Conservation (phyloP, 164 flowering plant species). For the Macadamia tetraphylla region DNA sequence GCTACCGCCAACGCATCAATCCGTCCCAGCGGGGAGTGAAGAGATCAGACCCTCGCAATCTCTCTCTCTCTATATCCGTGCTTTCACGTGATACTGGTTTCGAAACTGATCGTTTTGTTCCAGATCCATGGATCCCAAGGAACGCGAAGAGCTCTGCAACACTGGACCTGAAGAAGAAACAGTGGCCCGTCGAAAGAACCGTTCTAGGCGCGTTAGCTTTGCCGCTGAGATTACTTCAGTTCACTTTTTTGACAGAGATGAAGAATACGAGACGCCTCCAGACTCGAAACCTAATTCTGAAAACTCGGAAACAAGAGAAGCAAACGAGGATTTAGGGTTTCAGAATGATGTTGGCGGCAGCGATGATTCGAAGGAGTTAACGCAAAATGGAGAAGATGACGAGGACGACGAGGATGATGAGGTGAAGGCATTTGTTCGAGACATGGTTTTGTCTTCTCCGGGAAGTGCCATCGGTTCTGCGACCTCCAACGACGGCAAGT, state of each 20-base stretch:
- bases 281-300: constrained; percentile 22
- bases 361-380: constrained; percentile 31
- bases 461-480: constrained; percentile 52
- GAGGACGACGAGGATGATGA: constrained; percentile 30
- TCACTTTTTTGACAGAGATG: constrained; percentile 79
- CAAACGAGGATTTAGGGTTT: constrained; percentile 20
- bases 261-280: constrained; percentile 59
- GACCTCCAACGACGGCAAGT: constrained; percentile 60
- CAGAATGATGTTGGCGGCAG: constrained; percentile 21
- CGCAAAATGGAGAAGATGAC: constrained; percentile 18
- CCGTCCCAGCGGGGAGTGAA: no score
- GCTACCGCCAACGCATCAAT: no score
- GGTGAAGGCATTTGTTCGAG: constrained; percentile 43
- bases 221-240: constrained; percentile 91
- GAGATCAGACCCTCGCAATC: no score
- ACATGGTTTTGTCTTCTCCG: constrained; percentile 48
- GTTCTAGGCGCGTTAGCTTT: constrained; percentile 83
- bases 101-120: not conserved
- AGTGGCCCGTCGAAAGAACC: constrained; percentile 43
- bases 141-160: constrained; percentile 23
- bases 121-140: constrained; percentile 14
- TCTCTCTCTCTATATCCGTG: no score
- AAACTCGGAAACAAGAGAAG: not conserved
- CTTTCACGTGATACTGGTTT: no score
- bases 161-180: constrained; percentile 32